Base-by-base conservation (phyloP, 1,284 basidiomycete species). In the Boletellus deceptivus region DNA sequence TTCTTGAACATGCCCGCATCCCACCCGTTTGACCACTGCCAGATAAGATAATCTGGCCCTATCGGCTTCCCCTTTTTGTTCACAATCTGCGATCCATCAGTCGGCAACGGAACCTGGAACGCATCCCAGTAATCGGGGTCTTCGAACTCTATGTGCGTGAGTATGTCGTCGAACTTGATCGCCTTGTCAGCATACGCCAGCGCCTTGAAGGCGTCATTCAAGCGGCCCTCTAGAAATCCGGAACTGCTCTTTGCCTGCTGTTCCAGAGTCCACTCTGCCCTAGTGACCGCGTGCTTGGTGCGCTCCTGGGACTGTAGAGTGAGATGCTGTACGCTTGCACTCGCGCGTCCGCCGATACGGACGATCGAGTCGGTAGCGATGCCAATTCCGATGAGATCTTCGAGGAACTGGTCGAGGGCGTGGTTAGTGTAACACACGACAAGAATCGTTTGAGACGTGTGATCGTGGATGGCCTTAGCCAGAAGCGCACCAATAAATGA, bases 361-460 rank as follows among this genome's bases (percentile, higher is more conserved):
- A 84, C 75, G 44, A 86, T 77, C 36, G 60, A 67, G 0, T 44
- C 8, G 0, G 54, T 33, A 0, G 78, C 73, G 5, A 86, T 83
- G 1, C 81, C 81, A 17, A 82, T 80, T 25, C 74, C 71, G 4
- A 84, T 59, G 2, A 86, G 74, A 50, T 82, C 79, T 33, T 80
- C 76, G 3, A 86, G 69, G 49, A 86, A 82, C 43, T 85, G 79
- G 50, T 86, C 84, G 0, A 86, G 73, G 0, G 84, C 84, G 47
- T 86, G 84, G 49, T 86, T 86, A 1, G 84, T 86, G 52, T 79
- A 86, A 55, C 83, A 85, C 9, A 83, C 78, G 3, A 86, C 80
- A 4, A 86, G 73, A 16, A 86, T 83, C 0, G 58, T 77, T 49
- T 75, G 67, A 0, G 55, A 3, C 0, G 78, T 77, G 40, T 65